Percentiles rank a stretch among this genome's conserved stretches.
Evolutionary conservation across 2,329 filamentous ascomycete species (phyloP).

Genomic region (Ophiosphaerella narmari): DNA sequence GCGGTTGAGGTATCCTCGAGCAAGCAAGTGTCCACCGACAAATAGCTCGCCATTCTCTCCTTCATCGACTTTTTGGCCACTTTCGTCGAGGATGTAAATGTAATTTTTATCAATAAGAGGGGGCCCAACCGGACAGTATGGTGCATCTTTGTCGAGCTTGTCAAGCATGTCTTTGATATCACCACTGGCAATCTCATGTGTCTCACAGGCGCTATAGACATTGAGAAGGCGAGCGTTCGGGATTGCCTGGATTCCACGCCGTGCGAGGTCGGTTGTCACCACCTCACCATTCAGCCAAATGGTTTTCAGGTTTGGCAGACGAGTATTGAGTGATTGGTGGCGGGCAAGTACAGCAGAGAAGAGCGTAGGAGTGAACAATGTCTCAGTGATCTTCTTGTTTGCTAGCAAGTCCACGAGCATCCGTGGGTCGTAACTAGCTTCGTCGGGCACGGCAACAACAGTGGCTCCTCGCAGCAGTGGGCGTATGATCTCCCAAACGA

Average conservation of each 20-base stretch:
- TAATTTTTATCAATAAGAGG: slow-evolving; percentile 67
- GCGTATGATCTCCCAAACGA: slow-evolving; percentile 82
- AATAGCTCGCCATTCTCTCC: slow-evolving; percentile 74
- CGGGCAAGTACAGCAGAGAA: slow-evolving; percentile 74
- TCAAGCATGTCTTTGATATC: slow-evolving; percentile 71
- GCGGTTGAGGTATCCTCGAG: slow-evolving; percentile 78
- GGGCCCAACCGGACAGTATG: slow-evolving; percentile 75
- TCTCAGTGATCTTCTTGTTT: slow-evolving; percentile 72
- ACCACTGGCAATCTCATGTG: slow-evolving; percentile 78
- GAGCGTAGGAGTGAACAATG: slow-evolving; percentile 81
- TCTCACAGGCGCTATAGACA: slow-evolving; percentile 82
- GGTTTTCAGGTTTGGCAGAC: slow-evolving; percentile 69
- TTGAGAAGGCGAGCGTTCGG: slow-evolving; percentile 74
- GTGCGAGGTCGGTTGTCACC: slow-evolving; percentile 76
- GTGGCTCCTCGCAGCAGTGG: slow-evolving; percentile 77
- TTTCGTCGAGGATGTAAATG: slow-evolving; percentile 74
- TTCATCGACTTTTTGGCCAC: slow-evolving; percentile 63
- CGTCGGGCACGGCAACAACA: slow-evolving; percentile 74
- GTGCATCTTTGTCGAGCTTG: slow-evolving; percentile 59
- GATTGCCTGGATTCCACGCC: slow-evolving; percentile 68
- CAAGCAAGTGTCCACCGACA: slow-evolving; percentile 73
- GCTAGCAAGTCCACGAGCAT: slow-evolving; percentile 73
- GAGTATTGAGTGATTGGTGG: slow-evolving; percentile 66
- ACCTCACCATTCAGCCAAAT: slow-evolving; percentile 85
- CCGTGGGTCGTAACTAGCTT: slow-evolving; percentile 76